Evolutionary conservation across 768 basidiomycete species (phyloP), one percentile per base, ranked within the genome.

Genomic region (Lactarius akahatsu): DNA sequence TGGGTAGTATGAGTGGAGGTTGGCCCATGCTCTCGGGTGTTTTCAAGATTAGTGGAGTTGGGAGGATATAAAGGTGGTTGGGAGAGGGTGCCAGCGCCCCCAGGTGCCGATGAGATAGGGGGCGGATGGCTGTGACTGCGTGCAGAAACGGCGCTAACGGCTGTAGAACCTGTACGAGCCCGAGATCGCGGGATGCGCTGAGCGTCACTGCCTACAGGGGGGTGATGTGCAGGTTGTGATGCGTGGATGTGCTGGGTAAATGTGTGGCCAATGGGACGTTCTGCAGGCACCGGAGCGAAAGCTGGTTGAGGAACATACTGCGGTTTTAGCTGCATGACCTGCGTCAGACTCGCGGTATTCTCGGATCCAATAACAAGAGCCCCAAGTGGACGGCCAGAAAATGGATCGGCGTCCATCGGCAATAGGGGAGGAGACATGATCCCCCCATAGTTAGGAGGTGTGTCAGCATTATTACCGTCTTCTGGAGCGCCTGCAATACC

Each of bases 371-470:
- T 9, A 23, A 62, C 23, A 43, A 28, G 11, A 13, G 60, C 55
- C 36, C 61, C 61, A 20, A n/a, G 65, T 32, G 62, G 62, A 23
- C 41, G 7, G 11, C 26, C 4, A 16, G 40, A 28, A 55, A 63
- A 67, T 20, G 61, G 61, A 41, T 67, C 66, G 20, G 2, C 32
- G 16, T 59, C 61, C 57, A 67, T 63, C n/a, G 65, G 65, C 23
- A 66, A 52, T 16, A 66, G 16, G 30, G 61, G 65, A 52, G 61
- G 65, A 52, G 65, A 66, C 56, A 58, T 41, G 11, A 58, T 2
- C n/a, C n/a, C 59, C 23, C 9, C 23, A 32, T 38, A 45, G 30
- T 54, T 41, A 32, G 57, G 30, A 20, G 9, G 32, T 28, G 43
- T 30, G 2, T 10, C 50, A 13, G 47, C 36, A 9, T n/a, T 36